phyloP scores from a whole-genome alignment of 2,329 filamentous ascomycete genomes.

The Xylaria polymorpha region DNA sequence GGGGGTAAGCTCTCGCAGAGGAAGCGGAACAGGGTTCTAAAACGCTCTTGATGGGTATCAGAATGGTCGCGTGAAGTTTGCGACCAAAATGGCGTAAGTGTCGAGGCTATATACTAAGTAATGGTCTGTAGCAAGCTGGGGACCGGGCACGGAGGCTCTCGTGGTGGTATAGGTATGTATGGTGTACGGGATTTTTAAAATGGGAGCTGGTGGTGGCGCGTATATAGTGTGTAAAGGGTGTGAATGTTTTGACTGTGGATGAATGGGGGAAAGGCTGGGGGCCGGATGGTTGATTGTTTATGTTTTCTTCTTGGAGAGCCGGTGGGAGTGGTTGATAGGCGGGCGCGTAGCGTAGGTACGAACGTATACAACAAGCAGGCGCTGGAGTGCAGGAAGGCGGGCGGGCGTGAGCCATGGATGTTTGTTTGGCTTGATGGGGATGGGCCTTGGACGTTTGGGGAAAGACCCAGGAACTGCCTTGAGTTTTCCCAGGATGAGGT shows the following conservation, averaged over 20 bases:
- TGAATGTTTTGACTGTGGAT: constrained; percentile 36
- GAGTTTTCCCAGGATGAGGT: not conserved
- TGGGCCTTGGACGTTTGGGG: constrained; percentile 31
- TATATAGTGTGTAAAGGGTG: constrained; percentile 30
- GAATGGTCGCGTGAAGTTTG: constrained; percentile 49
- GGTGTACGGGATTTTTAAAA: constrained; percentile 20
- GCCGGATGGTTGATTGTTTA: constrained; percentile 36
- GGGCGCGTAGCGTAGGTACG: constrained; percentile 21
- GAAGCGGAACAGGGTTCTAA: constrained; percentile 16
- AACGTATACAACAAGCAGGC: not conserved
- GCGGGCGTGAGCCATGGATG: not conserved
- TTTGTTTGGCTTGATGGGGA: constrained; percentile 14
- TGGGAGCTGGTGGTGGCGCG: constrained; percentile 36
- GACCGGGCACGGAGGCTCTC: constrained; percentile 19
- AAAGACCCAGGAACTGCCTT: constrained; percentile 16
- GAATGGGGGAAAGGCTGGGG: constrained; percentile 32
- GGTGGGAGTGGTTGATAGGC: constrained; percentile 26
- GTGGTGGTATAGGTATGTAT: constrained; percentile 17
- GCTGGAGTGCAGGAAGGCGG: not conserved
- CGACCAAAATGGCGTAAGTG: constrained; percentile 49
- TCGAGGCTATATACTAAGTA: constrained; percentile 31
- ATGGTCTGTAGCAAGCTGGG: constrained; percentile 42
- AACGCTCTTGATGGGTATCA: constrained; percentile 42
- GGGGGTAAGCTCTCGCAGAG: constrained; percentile 41
- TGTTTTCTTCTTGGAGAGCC: constrained; percentile 35